phyloP scores from a whole-genome alignment of 805 yeast genomes.

The Spathaspora passalidarum region DNA sequence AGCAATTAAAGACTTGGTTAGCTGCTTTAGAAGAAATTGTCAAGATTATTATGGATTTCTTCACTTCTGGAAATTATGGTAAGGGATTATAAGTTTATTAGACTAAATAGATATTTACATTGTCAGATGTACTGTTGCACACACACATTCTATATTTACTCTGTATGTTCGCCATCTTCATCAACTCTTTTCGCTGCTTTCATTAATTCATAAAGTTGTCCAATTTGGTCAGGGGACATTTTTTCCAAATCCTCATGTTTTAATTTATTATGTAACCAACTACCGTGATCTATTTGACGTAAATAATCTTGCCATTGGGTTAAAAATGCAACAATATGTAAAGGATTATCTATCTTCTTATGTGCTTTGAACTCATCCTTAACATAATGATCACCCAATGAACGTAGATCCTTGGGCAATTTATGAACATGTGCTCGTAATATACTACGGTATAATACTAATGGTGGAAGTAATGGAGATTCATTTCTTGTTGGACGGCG shows the following conservation, averaged over 20 bases:
- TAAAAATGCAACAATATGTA: slow-evolving; percentile 89
- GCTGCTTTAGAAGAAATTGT: slow-evolving; percentile 74
- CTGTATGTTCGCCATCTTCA: slow-evolving; percentile 3
- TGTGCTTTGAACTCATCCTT: slow-evolving; percentile 88
- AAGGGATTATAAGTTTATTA: slow-evolving; percentile 61
- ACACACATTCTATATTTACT: neutral
- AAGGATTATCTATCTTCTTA: slow-evolving; percentile 76
- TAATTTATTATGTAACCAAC: slow-evolving; percentile 45
- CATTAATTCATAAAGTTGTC: slow-evolving; percentile 77
- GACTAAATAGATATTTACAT: neutral
- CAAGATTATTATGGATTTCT: slow-evolving; percentile 67
- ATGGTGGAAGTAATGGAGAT: slow-evolving; percentile 71
- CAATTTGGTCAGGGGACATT: slow-evolving; percentile 87
- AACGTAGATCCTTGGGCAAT: slow-evolving; percentile 68
- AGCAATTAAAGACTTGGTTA: slow-evolving; percentile 72
- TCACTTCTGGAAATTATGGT: slow-evolving; percentile 78
- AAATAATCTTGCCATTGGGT: slow-evolving; percentile 93
- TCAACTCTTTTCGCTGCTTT: slow-evolving; percentile 54
- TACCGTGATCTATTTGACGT: slow-evolving; percentile 48
- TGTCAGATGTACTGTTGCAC: neutral
- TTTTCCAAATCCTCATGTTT: slow-evolving; percentile 66
- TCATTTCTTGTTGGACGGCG: slow-evolving; percentile 39
- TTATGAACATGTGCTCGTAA: slow-evolving; percentile 68
- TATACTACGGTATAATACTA: slow-evolving; percentile 72
- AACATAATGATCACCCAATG: slow-evolving; percentile 87